Percentiles rank a stretch among this genome's conserved stretches.
Conservation (phyloP, 2,329 filamentous ascomycete species). For the Penicillium sp. region DNA sequence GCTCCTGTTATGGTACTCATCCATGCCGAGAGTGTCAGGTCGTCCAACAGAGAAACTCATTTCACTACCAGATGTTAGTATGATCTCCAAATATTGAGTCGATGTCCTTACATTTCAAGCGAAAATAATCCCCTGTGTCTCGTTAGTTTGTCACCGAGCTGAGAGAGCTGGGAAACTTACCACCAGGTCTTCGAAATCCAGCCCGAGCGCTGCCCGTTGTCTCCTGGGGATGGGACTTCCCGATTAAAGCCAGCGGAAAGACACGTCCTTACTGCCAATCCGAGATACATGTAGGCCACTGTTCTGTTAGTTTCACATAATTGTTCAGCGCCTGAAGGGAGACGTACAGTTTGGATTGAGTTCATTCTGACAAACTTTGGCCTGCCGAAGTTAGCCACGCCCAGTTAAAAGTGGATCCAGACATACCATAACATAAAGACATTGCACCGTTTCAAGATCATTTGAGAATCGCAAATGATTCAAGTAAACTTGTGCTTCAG, state of each 20-base stretch:
- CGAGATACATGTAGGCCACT: constrained; percentile 52
- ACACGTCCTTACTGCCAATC: constrained; percentile 50
- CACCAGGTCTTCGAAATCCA: constrained; percentile 51
- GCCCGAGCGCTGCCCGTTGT: constrained; percentile 31
- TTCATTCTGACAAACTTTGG: constrained; percentile 54
- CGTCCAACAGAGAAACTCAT: constrained; percentile 52
- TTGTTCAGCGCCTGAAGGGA: background rate
- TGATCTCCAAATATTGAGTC: background rate
- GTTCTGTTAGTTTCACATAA: constrained; percentile 16
- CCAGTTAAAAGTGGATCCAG: accelerated
- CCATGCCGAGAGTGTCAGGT: constrained; percentile 51
- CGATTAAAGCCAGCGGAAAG: constrained; percentile 53
- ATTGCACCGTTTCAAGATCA: constrained; percentile 52
- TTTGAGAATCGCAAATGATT: constrained; percentile 46
- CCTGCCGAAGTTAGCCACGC: constrained; percentile 26
- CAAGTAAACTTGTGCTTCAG: constrained; percentile 43
- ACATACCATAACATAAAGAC: constrained; percentile 49
- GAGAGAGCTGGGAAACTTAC: constrained; percentile 28
- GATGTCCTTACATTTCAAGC: constrained; percentile 43
- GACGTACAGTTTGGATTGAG: constrained; percentile 49
- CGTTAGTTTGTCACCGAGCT: background rate
- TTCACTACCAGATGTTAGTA: constrained; percentile 35
- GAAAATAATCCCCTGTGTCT: constrained; percentile 45
- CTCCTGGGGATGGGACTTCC: constrained; percentile 36
- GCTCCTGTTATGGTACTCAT: constrained; percentile 51